Conservation (phyloP, 2,329 filamentous ascomycete genomes). For the Monilinia fructicola region DNA sequence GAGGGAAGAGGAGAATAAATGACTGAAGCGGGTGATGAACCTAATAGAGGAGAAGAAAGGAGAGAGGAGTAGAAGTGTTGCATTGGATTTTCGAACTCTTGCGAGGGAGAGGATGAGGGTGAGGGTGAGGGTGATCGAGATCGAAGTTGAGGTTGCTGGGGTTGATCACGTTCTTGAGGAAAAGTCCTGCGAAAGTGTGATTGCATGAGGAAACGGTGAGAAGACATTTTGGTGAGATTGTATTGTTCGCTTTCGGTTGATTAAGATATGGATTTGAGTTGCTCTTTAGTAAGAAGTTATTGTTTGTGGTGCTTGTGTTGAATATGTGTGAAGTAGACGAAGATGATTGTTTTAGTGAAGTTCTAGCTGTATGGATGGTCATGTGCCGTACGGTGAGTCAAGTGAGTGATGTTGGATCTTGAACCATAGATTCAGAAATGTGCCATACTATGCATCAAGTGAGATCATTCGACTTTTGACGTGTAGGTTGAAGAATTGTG, state of each 20-base stretch:
- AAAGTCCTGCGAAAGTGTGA: not conserved
- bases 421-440: not conserved
- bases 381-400: not conserved
- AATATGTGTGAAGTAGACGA: not conserved
- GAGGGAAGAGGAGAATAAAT: conserved; percentile 7
- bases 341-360: not conserved
- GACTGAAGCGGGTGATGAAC: conserved; percentile 7
- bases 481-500: not conserved
- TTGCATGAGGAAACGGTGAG: not conserved
- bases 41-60: not conserved
- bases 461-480: not conserved
- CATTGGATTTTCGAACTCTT: not conserved
- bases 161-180: not conserved
- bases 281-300: not conserved
- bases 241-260: not conserved
- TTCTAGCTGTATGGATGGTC: not conserved
- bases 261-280: not conserved
- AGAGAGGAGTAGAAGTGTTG: not conserved
- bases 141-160: not conserved
- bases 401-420: not conserved
- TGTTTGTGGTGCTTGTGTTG: not conserved
- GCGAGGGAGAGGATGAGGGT: not conserved
- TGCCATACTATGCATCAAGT: not conserved
- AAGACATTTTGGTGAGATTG: not conserved
- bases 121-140: not conserved